These are phyloP conservation scores for Sisymbrium irio DNA, from an alignment of 345 rosid genomes.

Conservation along the genomic window DNA sequence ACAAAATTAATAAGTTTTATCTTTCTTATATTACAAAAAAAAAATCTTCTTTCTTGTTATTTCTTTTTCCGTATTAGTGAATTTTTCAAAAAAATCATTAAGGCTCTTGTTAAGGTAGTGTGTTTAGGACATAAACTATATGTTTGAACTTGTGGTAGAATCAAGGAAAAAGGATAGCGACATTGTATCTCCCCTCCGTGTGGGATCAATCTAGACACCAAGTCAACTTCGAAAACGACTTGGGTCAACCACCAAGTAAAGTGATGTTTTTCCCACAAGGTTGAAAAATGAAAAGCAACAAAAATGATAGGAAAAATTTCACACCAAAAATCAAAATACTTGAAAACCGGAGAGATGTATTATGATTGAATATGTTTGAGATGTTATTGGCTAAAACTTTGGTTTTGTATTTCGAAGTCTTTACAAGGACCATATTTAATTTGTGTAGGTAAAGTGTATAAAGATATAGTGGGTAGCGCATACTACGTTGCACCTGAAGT, in stretches of 20 bases:
- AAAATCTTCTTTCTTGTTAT: not conserved
- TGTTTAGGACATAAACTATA: constrained; percentile 23
- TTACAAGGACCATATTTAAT: not conserved
- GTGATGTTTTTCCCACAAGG: constrained; percentile 4
- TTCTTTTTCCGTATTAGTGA: not conserved
- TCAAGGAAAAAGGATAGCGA: constrained; percentile 17
- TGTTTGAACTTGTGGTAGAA: not conserved
- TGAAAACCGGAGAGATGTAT: not conserved
- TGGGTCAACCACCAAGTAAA: constrained; percentile 29
- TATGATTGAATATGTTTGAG: not conserved
- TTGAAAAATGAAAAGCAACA: not conserved
- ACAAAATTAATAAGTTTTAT: too few species aligned
- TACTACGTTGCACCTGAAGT: constrained; percentile 97
- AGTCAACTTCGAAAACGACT: constrained; percentile 31
- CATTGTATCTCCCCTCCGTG: constrained; percentile 15
- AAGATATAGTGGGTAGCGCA: constrained; percentile 73
- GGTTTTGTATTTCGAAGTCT: not conserved
- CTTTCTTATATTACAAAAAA: too few species aligned
- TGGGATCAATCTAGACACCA: constrained; percentile 21
- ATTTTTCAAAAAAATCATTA: not conserved
- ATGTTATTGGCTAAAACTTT: not conserved
- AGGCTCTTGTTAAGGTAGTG: constrained; percentile 5
- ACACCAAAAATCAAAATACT: not conserved
- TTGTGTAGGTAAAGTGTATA: constrained; percentile 59
- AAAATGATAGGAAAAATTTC: not conserved